Evolutionary conservation across 805 yeast species (phyloP).

Genomic region (Candida dendrica): DNA sequence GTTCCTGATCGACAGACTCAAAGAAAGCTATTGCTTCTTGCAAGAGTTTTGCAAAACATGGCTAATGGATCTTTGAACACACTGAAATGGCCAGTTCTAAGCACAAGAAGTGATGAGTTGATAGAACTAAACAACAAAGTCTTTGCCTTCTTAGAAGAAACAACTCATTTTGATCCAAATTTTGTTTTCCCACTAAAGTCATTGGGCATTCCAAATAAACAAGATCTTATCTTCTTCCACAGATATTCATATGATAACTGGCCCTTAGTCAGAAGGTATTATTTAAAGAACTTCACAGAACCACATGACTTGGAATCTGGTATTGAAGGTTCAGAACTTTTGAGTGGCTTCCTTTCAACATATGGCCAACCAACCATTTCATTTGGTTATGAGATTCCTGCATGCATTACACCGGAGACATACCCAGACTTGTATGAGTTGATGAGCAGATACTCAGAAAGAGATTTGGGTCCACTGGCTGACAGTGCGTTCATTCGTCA

Average conservation of each 20-base stretch:
- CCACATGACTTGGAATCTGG: conserved; percentile 15
- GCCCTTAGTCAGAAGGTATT: conserved; percentile 25
- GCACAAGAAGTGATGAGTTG: conserved; percentile 33
- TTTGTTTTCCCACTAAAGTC: conserved; percentile 15
- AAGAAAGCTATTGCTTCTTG: conserved; percentile 68
- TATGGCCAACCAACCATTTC: conserved; percentile 56
- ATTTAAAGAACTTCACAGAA: conserved; percentile 10
- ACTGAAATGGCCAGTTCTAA: conserved; percentile 56
- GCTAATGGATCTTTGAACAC: conserved; percentile 73
- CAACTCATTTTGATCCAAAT: conserved; percentile 21
- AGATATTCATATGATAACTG: conserved; percentile 44
- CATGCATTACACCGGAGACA: conserved; percentile 41
- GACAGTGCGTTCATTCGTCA: conserved; percentile 48
- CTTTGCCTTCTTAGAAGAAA: conserved; percentile 31
- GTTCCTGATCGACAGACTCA: conserved; percentile 37
- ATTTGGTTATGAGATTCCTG: conserved; percentile 50
- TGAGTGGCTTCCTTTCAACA: conserved; percentile 40
- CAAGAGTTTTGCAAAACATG: conserved; percentile 77
- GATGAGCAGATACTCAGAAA: conserved; percentile 58
- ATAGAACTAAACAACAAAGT: conserved; percentile 31
- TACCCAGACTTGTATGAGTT: conserved; percentile 59
- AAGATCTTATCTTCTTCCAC: conserved; percentile 36
- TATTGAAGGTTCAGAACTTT: conserved; percentile 25
- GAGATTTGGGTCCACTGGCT: conserved; percentile 38
- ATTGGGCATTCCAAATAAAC: conserved; percentile 14